Percentiles rank a stretch among this genome's conserved stretches.
Conservation (phyloP, 2,329 filamentous ascomycete species). For the Metarhizium robertsii region DNA sequence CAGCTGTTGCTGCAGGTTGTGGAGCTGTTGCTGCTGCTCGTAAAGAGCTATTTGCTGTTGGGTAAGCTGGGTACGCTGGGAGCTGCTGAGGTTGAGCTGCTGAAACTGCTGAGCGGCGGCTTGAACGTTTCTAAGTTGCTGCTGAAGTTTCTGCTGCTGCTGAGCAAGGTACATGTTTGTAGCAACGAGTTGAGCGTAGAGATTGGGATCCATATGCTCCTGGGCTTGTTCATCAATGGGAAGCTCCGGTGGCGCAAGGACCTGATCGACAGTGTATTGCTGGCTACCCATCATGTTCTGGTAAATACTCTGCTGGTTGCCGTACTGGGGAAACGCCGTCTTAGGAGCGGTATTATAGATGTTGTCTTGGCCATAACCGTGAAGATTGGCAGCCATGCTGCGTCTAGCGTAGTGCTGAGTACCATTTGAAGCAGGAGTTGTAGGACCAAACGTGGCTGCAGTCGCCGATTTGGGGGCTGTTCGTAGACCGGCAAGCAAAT, state of each 20-base stretch:
- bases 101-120: constrained; percentile 76
- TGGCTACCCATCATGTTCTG: constrained; percentile 25
- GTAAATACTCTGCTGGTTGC: constrained; percentile 21
- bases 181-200: constrained; percentile 82
- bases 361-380: constrained; percentile 32
- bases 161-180: constrained; percentile 89
- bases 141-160: constrained; percentile 89
- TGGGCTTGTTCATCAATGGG: constrained; percentile 61
- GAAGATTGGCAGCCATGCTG: constrained; percentile 34
- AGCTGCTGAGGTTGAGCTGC: constrained; percentile 55
- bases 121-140: constrained; percentile 80
- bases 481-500: constrained; percentile 84
- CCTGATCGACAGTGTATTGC: constrained; percentile 76
- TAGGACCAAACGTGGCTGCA: constrained; percentile 62
- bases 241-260: constrained; percentile 74
- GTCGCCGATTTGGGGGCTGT: constrained; percentile 83
- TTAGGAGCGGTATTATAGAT: constrained; percentile 40
- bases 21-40: constrained; percentile 32
- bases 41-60: constrained; percentile 40
- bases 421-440: constrained; percentile 41
- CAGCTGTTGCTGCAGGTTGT: constrained; percentile 31
- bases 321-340: constrained; percentile 46
- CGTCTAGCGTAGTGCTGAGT: constrained; percentile 34
- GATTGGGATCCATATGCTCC: constrained; percentile 70
- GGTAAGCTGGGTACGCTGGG: constrained; percentile 29